Conservation (phyloP, 2,329 filamentous ascomycete species). For the Botrytis hyacinthi region DNA sequence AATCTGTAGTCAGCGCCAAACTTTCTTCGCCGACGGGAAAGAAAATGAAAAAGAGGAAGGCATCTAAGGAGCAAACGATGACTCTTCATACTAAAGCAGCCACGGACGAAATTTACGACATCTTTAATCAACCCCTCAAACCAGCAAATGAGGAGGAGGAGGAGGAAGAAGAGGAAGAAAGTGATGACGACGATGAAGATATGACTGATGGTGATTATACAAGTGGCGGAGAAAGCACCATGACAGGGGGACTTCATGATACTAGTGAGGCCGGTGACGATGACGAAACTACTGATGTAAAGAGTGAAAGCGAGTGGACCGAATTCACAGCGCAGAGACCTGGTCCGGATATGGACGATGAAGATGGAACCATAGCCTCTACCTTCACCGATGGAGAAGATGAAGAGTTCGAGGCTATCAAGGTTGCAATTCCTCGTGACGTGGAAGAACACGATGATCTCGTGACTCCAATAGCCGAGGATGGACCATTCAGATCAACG, state of each 20-base stretch:
- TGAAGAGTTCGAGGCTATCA: slow-evolving; percentile 36
- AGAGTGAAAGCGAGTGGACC: slow-evolving; percentile 79
- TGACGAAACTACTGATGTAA: slow-evolving; percentile 54
- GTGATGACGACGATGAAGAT: slow-evolving; percentile 61
- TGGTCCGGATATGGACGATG: slow-evolving; percentile 50
- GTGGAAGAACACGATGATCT: slow-evolving; percentile 41
- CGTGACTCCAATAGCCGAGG: slow-evolving; percentile 46
- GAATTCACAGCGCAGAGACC: slow-evolving; percentile 77
- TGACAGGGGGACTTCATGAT: slow-evolving; percentile 67
- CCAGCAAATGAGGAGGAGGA: slow-evolving; percentile 39
- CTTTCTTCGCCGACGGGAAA: slow-evolving; percentile 83
- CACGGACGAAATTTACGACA: slow-evolving; percentile 95
- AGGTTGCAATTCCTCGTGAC: slow-evolving; percentile 38
- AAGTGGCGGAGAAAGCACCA: slow-evolving; percentile 80
- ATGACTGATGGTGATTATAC: slow-evolving; percentile 72
- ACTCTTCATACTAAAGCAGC: slow-evolving; percentile 93
- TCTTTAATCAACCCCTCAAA: slow-evolving; percentile 83
- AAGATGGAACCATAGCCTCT: slow-evolving; percentile 44
- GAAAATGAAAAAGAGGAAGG: slow-evolving; percentile 70
- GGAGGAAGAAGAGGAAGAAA: slow-evolving; percentile 43
- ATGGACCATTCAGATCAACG: slow-evolving; percentile 43
- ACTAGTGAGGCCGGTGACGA: slow-evolving; percentile 62
- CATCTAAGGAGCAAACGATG: slow-evolving; percentile 83
- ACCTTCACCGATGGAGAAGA: slow-evolving; percentile 42
- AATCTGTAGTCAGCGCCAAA: slow-evolving; percentile 76